These are phyloP conservation scores for Heliamphora exappendiculata DNA, from an alignment of 148 eudicot genomes.

Conservation along the genomic window DNA sequence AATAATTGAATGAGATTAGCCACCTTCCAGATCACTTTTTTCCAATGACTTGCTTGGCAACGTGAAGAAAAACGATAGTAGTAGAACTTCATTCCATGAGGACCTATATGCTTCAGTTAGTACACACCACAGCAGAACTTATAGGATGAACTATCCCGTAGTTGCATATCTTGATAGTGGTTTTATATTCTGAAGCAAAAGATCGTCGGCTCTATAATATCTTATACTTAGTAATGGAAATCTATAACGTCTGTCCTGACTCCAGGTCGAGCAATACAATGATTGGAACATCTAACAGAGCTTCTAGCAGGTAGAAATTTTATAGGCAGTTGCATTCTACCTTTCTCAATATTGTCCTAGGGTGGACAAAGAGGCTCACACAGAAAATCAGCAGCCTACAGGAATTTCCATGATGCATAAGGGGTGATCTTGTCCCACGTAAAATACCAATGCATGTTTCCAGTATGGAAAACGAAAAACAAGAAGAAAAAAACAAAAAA, in stretches of 20 bases:
- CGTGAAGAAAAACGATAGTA: neutral
- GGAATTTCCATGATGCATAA: neutral
- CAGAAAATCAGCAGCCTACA: neutral
- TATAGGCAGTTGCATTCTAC: neutral
- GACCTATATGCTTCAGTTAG: neutral
- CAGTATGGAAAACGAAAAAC: neutral
- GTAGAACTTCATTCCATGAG: neutral
- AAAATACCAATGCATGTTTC: neutral
- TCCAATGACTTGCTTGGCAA: neutral
- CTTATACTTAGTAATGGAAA: neutral
- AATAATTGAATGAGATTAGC: neutral
- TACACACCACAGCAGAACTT: neutral
- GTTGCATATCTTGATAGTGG: neutral
- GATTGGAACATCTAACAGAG: neutral
- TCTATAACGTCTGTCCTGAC: neutral
- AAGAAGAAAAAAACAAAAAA: neutral
- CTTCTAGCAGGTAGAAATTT: neutral
- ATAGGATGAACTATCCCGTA: neutral
- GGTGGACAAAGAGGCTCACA: neutral
- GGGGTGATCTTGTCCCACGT: constrained; percentile 1
- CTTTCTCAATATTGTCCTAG: neutral
- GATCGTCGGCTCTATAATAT: neutral
- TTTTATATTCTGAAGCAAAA: constrained; percentile 3
- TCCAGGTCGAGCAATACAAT: neutral
- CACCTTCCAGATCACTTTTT: neutral